Conservation (phyloP, 1,139 yeast genomes). For the Nakaseomyces delphensis region DNA sequence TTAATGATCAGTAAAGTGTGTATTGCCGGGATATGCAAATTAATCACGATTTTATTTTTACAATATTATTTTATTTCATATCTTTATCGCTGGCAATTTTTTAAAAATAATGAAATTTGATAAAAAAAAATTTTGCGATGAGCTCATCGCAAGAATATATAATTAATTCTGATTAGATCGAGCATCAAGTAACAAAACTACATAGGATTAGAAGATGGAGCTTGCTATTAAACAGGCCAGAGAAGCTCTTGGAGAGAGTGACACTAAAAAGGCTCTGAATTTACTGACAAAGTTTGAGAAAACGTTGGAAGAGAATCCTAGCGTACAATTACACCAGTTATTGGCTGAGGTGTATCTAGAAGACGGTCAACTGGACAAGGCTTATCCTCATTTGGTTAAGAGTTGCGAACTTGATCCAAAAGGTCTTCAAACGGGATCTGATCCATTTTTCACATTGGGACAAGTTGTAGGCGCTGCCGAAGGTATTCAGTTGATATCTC, state of each 20-base stretch:
- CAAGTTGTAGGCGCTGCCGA: constrained; percentile 79
- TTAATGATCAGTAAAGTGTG: too few species aligned
- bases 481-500: constrained; percentile 58
- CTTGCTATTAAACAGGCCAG: constrained; percentile 29
- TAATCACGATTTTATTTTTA: background rate
- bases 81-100: too few species aligned
- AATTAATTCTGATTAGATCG: too few species aligned
- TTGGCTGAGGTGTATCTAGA: constrained; percentile 76
- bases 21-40: too few species aligned
- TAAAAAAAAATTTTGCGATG: constrained; percentile 4
- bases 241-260: constrained; percentile 31
- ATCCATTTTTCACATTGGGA: constrained; percentile 82
- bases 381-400: constrained; percentile 53
- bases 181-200: too few species aligned
- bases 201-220: constrained; percentile 8
- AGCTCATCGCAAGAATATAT: constrained; percentile 6
- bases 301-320: constrained; percentile 26
- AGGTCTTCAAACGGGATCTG: constrained; percentile 53
- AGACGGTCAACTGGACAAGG: constrained; percentile 66
- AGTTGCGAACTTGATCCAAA: constrained; percentile 65
- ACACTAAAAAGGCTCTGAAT: constrained; percentile 37
- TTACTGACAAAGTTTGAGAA: constrained; percentile 32
- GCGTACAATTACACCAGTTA: constrained; percentile 35
- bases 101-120: background rate
- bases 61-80: too few species aligned